Evolutionary conservation across 2,329 filamentous ascomycete genomes (phyloP).

Genomic region (Apiospora sp.): DNA sequence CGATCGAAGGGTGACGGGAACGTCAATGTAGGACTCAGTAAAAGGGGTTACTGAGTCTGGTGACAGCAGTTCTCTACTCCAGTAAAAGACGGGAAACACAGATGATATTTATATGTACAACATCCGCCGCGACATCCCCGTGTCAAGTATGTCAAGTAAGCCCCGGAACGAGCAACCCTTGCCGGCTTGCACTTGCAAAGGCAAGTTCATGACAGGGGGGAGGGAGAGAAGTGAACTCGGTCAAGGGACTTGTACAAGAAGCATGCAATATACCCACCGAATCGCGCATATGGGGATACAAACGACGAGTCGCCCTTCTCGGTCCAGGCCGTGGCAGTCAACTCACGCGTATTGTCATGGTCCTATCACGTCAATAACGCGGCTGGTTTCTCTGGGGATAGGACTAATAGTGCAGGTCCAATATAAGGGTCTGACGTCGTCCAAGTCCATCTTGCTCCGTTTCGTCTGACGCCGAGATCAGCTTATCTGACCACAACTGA

Average conservation of each 20-base stretch:
- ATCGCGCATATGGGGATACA: not conserved
- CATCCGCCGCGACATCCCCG: not conserved
- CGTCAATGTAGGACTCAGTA: not conserved
- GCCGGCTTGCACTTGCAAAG: not conserved
- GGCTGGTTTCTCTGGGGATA: not conserved
- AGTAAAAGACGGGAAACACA: not conserved
- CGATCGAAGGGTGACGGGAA: too few relatives aligned
- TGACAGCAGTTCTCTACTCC: not conserved
- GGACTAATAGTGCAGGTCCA: not conserved
- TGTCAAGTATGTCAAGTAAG: not conserved
- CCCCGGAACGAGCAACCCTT: not conserved
- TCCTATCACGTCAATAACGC: not conserved
- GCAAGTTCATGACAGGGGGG: not conserved
- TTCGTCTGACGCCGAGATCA: constrained; percentile 2
- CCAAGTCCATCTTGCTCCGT: not conserved
- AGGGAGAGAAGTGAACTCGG: not conserved
- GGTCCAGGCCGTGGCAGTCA: not conserved
- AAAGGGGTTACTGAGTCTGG: not conserved
- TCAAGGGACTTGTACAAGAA: not conserved
- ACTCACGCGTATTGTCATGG: not conserved
- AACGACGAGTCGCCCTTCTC: not conserved
- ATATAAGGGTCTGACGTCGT: constrained; percentile 17
- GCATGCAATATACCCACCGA: not conserved
- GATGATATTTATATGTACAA: not conserved
- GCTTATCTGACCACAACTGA: not conserved